Evolutionary conservation across 495 filamentous ascomycete genomes (phyloP), one percentile per base, ranked within the genome.

Genomic region (Annulohypoxylon nitens): DNA sequence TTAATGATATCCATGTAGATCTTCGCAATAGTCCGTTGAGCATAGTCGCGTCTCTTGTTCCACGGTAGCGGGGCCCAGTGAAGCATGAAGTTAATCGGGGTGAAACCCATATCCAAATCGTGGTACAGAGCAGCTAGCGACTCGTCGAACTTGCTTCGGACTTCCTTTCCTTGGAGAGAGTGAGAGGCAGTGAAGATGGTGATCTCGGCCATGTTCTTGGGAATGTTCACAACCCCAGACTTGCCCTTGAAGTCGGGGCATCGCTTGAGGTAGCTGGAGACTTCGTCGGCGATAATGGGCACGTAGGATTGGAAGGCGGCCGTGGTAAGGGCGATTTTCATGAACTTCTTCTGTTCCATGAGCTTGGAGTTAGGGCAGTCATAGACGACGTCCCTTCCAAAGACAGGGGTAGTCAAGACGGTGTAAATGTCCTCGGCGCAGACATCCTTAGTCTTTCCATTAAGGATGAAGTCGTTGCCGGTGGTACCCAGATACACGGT

Each of bases 261-360:
- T 50, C 83, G 80, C 79, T 91, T 90, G 79, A 93, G 78, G 81
- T 90, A 94, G 79, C 85, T 87, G 25, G 86, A 81, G 43, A 93
- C 90, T 80, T 97, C 93, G 68, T 90, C 86, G 71, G 88, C 86
- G 76, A 97, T 95, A 55, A 94, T 87, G 57, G 90, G 90, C 2
- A 94, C 93, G 73, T 95, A 93, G 26, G 88, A 88, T 68, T 88
- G 87, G 79, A 97, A 92, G 37, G 92, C 92, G 63, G 90, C 85
- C 43, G 88, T 89, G 33, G 92, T 93, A 54, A 97, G 89, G 50
- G 93, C 93, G 76, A 93, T 87, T 80, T 97, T 95, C 87, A 95
- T 90, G 79, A 97, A 94, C 91, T 90, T 93, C 82, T 94, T 94
- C 78, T 94, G 92, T 78, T 94, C 91, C 88, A 94, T 93, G 62